These are phyloP conservation scores for Paxillus rubicundulus DNA, from an alignment of 768 basidiomycete genomes.

Conservation along the genomic window DNA sequence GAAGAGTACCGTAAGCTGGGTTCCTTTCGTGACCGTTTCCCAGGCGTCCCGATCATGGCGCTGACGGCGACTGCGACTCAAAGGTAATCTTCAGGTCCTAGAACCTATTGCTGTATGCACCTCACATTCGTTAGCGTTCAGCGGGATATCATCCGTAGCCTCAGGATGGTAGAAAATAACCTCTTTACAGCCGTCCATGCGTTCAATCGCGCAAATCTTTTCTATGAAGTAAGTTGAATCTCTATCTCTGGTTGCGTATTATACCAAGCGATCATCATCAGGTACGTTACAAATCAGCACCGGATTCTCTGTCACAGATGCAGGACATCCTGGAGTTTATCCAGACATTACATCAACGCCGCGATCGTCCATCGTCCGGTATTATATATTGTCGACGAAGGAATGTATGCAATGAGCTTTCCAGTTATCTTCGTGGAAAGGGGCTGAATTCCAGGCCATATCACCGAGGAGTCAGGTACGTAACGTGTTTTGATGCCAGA, in stretches of 20 bases:
- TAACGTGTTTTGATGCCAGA: not conserved
- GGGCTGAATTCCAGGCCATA: conserved; percentile 71
- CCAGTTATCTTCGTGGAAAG: conserved; percentile 59
- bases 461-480: conserved; percentile 66
- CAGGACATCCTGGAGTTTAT: conserved; percentile 67
- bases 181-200: conserved; percentile 70
- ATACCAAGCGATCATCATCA: conserved; percentile 21
- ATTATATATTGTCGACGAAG: conserved; percentile 78
- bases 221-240: conserved; percentile 60
- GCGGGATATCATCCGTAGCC: conserved; percentile 63
- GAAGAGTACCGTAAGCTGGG: conserved; percentile 72
- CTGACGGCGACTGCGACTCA: conserved; percentile 81
- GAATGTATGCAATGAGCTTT: conserved; percentile 64
- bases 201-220: conserved; percentile 78
- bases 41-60: conserved; percentile 80
- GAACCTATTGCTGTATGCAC: not conserved
- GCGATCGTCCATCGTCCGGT: conserved; percentile 61
- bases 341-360: conserved; percentile 53
- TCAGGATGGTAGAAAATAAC: conserved; percentile 55
- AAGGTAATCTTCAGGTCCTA: conserved; percentile 35
- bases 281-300: conserved; percentile 63
- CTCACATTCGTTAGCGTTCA: conserved; percentile 53
- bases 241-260: not conserved
- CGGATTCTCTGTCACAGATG: conserved; percentile 54
- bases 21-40: conserved; percentile 62